phyloP scores from a whole-genome alignment of 306 rosid species.

The Adenanthera pavonina region DNA sequence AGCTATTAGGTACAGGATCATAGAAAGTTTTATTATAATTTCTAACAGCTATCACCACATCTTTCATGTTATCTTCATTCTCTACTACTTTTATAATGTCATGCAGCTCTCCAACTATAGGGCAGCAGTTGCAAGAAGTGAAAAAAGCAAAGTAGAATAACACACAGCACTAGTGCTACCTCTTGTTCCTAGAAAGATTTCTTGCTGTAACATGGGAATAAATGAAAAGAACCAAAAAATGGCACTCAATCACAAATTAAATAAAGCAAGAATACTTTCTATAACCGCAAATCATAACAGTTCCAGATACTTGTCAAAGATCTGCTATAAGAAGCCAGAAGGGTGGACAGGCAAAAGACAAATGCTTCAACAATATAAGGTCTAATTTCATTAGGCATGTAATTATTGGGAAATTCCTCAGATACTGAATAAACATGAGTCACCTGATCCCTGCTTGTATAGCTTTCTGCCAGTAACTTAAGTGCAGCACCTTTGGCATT shows the following conservation, averaged over 20 bases:
- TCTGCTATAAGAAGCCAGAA: slow-evolving; percentile 14
- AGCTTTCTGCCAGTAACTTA: slow-evolving; percentile 94
- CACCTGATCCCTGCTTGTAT: slow-evolving; percentile 99
- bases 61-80: neutral
- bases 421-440: slow-evolving; percentile 30
- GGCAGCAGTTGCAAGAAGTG: neutral
- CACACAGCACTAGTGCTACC: neutral
- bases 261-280: neutral
- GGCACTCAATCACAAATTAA: no score
- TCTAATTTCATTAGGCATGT: slow-evolving; percentile 20
- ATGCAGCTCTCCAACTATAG: neutral
- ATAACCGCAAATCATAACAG: neutral
- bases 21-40: neutral
- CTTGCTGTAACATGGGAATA: neutral
- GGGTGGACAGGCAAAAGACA: slow-evolving; percentile 28
- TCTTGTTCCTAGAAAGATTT: neutral
- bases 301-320: neutral
- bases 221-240: neutral
- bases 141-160: neutral
- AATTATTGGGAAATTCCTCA: slow-evolving; percentile 37
- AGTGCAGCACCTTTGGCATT: slow-evolving; percentile 99
- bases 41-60: neutral
- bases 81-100: neutral
- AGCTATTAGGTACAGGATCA: neutral
- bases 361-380: slow-evolving; percentile 22